phyloP scores from a whole-genome alignment of 805 yeast genomes.

The Candida argentea region DNA sequence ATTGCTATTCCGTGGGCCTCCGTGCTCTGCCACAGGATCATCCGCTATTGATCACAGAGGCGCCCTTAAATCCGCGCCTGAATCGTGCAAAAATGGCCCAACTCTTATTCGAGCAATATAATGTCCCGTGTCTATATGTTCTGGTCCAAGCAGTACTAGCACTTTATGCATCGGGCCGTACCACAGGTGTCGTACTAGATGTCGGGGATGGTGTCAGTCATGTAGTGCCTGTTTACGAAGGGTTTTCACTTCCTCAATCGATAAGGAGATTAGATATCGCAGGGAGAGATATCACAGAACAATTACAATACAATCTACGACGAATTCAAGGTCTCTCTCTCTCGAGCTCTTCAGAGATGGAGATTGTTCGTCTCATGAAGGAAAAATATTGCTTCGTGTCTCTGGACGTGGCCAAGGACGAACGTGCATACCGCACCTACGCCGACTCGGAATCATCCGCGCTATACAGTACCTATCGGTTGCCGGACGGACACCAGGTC shows the following conservation, averaged over 20 bases:
- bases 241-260: slow-evolving; percentile 68
- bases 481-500: slow-evolving; percentile 80
- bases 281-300: slow-evolving; percentile 78
- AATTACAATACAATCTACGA: slow-evolving; percentile 58
- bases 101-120: slow-evolving; percentile 60
- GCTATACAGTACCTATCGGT: slow-evolving; percentile 29
- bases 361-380: slow-evolving; percentile 68
- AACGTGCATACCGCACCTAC: slow-evolving; percentile 27
- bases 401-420: slow-evolving; percentile 46
- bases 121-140: slow-evolving; percentile 66
- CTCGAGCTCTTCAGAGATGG: slow-evolving; percentile 68
- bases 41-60: slow-evolving; percentile 80
- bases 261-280: slow-evolving; percentile 71
- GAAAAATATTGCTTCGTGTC: slow-evolving; percentile 66
- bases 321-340: slow-evolving; percentile 52
- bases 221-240: slow-evolving; percentile 83
- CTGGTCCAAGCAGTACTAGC: slow-evolving; percentile 73
- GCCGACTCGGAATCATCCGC: slow-evolving; percentile 6
- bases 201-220: slow-evolving; percentile 92
- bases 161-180: slow-evolving; percentile 78
- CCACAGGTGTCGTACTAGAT: slow-evolving; percentile 84
- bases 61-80: slow-evolving; percentile 65
- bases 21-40: slow-evolving; percentile 64
- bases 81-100: slow-evolving; percentile 57
- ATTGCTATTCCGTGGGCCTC: slow-evolving; percentile 49